Base-by-base conservation (phyloP, 1,284 basidiomycete species). In the Pseudomicrostroma phylloplanum region DNA sequence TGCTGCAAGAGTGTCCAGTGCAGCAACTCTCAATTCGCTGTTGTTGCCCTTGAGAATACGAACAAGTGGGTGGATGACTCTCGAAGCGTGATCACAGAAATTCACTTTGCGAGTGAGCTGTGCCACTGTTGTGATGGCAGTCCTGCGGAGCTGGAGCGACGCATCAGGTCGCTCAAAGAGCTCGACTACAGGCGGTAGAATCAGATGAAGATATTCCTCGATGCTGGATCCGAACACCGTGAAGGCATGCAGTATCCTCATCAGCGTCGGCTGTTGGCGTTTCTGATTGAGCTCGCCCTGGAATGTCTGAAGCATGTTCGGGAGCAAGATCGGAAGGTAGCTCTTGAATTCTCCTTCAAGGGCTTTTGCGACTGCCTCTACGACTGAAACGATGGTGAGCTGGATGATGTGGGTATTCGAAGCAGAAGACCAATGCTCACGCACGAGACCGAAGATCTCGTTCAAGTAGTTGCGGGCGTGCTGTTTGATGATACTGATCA, bases 311-410 rank as follows among this genome's bases (percentile, higher is more conserved):
- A 99, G 85, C 67, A 98, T 86, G 42, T 92, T 85, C 36, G 94
- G 94, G 1, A 99, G 83, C 51, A 97, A 87, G 23, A 87, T 88
- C 0, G 94, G 92, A n/a, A 99, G 82, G 81, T 94, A 96, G 1
- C 92, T 92, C 78, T 94, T 94, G 84, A 98, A 98, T 79, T 98
- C 96, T 17, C 93, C 91, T 77, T 97, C 93, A 21, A 99, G 84
- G 0, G 94, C 92, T 73, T 89, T 89, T 1, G 92, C 93, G n/a
- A 97, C 85, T 0, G 92, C 88, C 78, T 98, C 96, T 39, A 98
- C 89, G 30, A 99, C 84, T 30, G 90, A 88, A 60, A 97, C 92
- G 58, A 98, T 89, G 4, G 93, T 92, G 55, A 96, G 85, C 73
- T 97, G 93, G 26, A 98, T 84, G 25, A 54, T 54, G 51, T 54